A percentile compares a stretch with the other conserved stretches of the same genome.
Evolutionary conservation across 352 stramenopile species (phyloP).

Genomic region (Globisporangium abappressorium): DNA sequence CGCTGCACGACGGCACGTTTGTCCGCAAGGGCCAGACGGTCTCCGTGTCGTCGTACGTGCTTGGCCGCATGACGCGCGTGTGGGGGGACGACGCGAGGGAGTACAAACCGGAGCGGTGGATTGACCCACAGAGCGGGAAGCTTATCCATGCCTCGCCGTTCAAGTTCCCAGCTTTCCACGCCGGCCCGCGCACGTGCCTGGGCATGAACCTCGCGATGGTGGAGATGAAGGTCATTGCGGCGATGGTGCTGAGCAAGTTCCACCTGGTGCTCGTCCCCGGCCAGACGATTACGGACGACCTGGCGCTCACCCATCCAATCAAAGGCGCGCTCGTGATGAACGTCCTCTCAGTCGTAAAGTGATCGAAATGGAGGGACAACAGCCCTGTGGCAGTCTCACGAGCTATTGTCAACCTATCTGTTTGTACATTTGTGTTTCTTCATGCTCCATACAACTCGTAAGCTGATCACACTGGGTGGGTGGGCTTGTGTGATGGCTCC

Average conservation of each 20-base stretch:
- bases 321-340: constrained; percentile 24
- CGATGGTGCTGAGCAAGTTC: constrained; percentile 31
- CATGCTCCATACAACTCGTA: background rate
- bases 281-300: constrained; percentile 27
- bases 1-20: constrained; percentile 57
- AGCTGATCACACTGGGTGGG: background rate
- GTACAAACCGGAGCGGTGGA: constrained; percentile 48
- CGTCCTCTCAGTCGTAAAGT: background rate
- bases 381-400: no score
- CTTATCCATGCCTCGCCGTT: constrained; percentile 28
- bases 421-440: background rate
- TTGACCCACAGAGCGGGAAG: constrained; percentile 30
- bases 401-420: background rate
- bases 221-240: constrained; percentile 28
- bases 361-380: background rate
- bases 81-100: constrained; percentile 43
- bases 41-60: constrained; percentile 35
- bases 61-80: constrained; percentile 36
- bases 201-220: constrained; percentile 18
- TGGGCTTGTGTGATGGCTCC: no score
- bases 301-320: constrained; percentile 36
- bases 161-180: constrained; percentile 54
- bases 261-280: constrained; percentile 25
- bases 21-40: constrained; percentile 32
- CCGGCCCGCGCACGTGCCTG: constrained; percentile 48